These are phyloP conservation scores for Coniella lustricola DNA, from an alignment of 2,329 filamentous ascomycete genomes.

Conservation along the genomic window DNA sequence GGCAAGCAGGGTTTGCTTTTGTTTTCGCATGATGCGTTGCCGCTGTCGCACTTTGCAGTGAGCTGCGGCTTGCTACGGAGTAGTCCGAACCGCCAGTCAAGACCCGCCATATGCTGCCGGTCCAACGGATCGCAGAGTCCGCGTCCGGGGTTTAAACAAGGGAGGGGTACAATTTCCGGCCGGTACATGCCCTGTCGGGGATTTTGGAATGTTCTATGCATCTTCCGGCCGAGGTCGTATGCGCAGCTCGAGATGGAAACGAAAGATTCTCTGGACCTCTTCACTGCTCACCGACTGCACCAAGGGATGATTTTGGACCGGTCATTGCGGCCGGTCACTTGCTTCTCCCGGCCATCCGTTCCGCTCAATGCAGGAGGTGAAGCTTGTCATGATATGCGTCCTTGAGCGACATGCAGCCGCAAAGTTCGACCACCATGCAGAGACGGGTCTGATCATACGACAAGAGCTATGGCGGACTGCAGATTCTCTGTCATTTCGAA, in stretches of 20 bases:
- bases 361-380: not conserved
- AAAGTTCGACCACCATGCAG: too few relatives aligned
- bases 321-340: not conserved
- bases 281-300: not conserved
- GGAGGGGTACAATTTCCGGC: not conserved
- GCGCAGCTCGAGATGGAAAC: too few relatives aligned
- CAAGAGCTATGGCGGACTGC: too few relatives aligned
- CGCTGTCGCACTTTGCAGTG: not conserved
- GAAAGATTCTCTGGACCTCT: too few relatives aligned
- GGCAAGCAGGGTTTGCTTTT: not conserved
- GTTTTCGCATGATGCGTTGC: not conserved
- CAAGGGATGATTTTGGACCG: not conserved
- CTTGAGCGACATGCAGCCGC: not conserved
- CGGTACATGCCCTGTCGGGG: not conserved
- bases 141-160: not conserved
- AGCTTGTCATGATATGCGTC: not conserved
- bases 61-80: not conserved
- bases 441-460: too few relatives aligned
- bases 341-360: not conserved
- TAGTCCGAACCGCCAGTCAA: not conserved
- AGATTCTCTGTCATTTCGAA: too few relatives aligned
- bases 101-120: not conserved
- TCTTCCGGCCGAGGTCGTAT: not conserved
- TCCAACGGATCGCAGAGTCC: not conserved
- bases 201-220: constrained; percentile 4